Base-by-base conservation (phyloP, 495 filamentous ascomycete genomes). In the Geopyxis carbonaria region DNA sequence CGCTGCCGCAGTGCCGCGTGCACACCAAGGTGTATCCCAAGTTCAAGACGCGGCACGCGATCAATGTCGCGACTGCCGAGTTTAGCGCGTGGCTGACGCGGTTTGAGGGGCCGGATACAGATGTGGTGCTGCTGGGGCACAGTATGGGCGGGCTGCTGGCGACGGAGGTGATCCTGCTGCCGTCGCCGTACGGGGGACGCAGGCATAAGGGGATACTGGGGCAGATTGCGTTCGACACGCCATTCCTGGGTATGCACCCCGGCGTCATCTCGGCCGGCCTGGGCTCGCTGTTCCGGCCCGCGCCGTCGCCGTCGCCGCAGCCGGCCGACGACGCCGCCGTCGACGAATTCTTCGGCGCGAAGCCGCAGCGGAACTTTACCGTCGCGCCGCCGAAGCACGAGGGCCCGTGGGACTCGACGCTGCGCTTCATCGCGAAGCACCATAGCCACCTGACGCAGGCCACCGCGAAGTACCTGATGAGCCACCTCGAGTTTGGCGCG, bases 11-110 rank as follows among this genome's bases (percentile, higher is more conserved):
- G 6, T 82, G 93, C 62, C 62, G 73, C 8, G 73, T 95, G 0
- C 83, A 91, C 59, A 78, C 84, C 13, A 89, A 89, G 49, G 75
- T 95, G 18, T 95, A 93, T 59, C 87, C 87, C 1, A 75, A 75
- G 24, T 95, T 93, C 60, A 80, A 80, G 53, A 85, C 82, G 2
- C 75, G 80, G 29, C 72, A 80, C 41, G 64, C 72, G 16, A 74
- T 93, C 22, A 64, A 72, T 16, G 66, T 76, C 49, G 84, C 81
- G 2, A 65, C 73, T 18, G 75, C 85, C 42, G 76, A 80, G 48
- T 92, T 95, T 49, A 85, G 80, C 43, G 56, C 56, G 39, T 95
- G 86, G 86, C 63, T 93, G 22, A 63, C 69, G 28, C 80, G 81
- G 1, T 79, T 93, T 50, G 79, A 89, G 54, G 69, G 72, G 8